Evolutionary conservation across 129 eudicot species (phyloP), one percentile per base, ranked within the genome.

Genomic region (Logfia minima): DNA sequence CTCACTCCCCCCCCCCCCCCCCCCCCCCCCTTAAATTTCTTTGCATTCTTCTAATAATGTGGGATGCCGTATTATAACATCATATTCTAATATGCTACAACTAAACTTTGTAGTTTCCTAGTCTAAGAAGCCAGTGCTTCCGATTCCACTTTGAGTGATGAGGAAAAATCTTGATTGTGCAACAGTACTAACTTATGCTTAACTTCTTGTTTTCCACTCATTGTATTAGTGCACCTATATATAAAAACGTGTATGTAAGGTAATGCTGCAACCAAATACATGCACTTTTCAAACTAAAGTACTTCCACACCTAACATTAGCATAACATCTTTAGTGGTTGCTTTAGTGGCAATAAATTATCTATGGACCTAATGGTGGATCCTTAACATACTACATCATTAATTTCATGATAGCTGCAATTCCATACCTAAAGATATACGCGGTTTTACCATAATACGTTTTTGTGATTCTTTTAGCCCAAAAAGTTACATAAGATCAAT

Each of bases 201-300:
- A 74, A 64, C 6, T 58, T 56, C 70, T 81, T 81, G 80, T 59
- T 81, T 75, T 75, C 84, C 84, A 81, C 80, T 80, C 28, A 68
- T 53, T 81, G 60, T 31, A 8, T 10, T 68, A 67, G 80, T 80
- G 84, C 41, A 67, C 64, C 59, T 29, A 68, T 45, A 64, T 51
- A 43, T 29, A 32, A 60, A 75, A 43, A 75, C 71, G 45, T 75
- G 76, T 68, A 41, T 39, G 61, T 56, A 43, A 74, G 31, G 66
- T 66, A 53, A 41, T 80, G 74, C 35, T 79, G 79, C 56, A 66
- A 52, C 68, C 70, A 75, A 79, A 51, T 55, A 61, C 29, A 39
- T 78, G 22, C 62, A 43, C 76, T 70, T 78, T 78, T 70, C 68
- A 35, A 77, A 68, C 81, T 35, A 77, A 68, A 77, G 68, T 55